These are phyloP conservation scores for Flaveria brownii DNA, from an alignment of 129 eudicot species.

Conservation along the genomic window DNA sequence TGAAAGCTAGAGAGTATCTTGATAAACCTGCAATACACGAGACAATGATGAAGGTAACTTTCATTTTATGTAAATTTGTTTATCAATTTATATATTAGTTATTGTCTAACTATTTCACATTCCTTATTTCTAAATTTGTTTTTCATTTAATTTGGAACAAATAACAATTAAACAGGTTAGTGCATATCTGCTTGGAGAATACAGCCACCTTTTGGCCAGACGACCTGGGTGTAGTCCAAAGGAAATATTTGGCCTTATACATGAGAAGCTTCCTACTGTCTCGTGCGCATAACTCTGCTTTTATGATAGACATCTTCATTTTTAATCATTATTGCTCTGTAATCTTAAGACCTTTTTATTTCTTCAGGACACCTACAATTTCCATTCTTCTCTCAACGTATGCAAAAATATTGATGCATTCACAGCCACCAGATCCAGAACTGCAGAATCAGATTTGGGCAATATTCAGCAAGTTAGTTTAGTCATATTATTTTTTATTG, in stretches of 20 bases:
- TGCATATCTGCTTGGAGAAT: slow-evolving; percentile 96
- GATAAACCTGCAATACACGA: slow-evolving; percentile 98
- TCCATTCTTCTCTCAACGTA: slow-evolving; percentile 94
- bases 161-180: slow-evolving; percentile 57
- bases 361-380: slow-evolving; percentile 77
- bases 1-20: slow-evolving; percentile 95
- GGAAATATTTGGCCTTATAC: slow-evolving; percentile 79
- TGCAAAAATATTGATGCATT: slow-evolving; percentile 94
- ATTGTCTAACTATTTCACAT: neutral
- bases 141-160: neutral
- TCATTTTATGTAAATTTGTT: neutral
- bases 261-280: slow-evolving; percentile 96
- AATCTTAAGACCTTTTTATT: neutral
- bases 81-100: neutral
- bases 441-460: slow-evolving; percentile 88
- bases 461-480: slow-evolving; percentile 81
- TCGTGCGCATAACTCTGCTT: slow-evolving; percentile 54
- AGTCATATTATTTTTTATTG: neutral
- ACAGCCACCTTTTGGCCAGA: slow-evolving; percentile 92
- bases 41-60: slow-evolving; percentile 92
- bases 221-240: slow-evolving; percentile 91
- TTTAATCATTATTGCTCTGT: slow-evolving; percentile 15
- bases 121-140: neutral
- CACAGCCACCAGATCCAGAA: slow-evolving; percentile 86
- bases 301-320: neutral